Evolutionary conservation across 1,284 basidiomycete species (phyloP), one percentile per base, ranked within the genome.

Genomic region (Gomphus sp.): DNA sequence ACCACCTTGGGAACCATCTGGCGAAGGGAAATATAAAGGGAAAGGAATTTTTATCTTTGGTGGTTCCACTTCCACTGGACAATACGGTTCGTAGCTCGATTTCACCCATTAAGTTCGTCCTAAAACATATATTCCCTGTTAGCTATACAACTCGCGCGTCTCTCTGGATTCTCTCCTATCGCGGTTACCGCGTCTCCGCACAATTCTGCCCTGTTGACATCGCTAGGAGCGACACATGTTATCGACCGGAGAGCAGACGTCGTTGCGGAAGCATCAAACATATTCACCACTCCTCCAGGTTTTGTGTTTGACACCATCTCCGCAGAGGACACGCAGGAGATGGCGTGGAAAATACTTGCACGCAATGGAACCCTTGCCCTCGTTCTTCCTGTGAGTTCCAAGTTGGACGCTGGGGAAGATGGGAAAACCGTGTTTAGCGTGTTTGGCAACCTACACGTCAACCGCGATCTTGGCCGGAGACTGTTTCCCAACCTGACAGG

Each of bases 131-230:
- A 18, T 36, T 7, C 18, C 51, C 51, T 63, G 33, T 2, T 56
- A 68, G 81, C 69, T 1, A 74, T 85, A 52, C 78, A 81, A 65
- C 67, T 80, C 16, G 65, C 64, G 12, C 55, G 56, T 28, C 56
- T 64, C 31, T 64, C 64, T 31, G 65, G 65, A 4, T 65, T 66
- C 57, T 59, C 55, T 10, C 66, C 78, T 74, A 44, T 70, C 41
- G 63, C 65, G 45, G 58, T 63, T 33, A 65, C 63, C 5, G 57
- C 62, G 4, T 64, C 56, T 8, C 50, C 52, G 10, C 60, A 61
- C 44, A 62, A 63, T 44, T 22, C 55, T 9, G 60, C 61, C 2
- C 44, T 61, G 7, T 48, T 64, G 37, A 61, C 31, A 37, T 62
- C 62, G 2, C 57, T 63, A 37, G 63, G 62, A 2, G 63, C 63